Percentiles rank a stretch among this genome's conserved stretches.
phyloP scores from a whole-genome alignment of 148 eudicot species.

The Camellia japonica region DNA sequence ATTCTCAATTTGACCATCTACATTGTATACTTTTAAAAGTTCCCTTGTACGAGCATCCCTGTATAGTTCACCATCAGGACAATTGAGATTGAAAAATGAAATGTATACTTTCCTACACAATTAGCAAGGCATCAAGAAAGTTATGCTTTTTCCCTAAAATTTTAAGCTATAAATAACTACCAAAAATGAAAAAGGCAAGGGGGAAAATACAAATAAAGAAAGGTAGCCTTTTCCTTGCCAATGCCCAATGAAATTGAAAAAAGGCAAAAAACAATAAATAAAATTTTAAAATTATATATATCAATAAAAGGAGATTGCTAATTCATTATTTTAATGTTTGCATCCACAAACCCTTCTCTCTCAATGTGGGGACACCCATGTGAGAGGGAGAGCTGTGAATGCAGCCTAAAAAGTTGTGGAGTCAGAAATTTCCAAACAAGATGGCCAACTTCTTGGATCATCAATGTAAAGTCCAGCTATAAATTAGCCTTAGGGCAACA shows the following conservation, averaged over 20 bases:
- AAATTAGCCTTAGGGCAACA: not conserved
- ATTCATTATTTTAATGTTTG: not conserved
- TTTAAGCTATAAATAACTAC: not conserved
- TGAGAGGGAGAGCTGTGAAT: not conserved
- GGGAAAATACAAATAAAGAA: not conserved
- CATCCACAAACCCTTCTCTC: not conserved
- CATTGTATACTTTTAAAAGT: conserved; percentile 77
- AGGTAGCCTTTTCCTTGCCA: not conserved
- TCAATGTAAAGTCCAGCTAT: not conserved
- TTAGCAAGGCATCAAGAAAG: not conserved
- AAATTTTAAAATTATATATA: not conserved
- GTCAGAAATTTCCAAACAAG: not conserved
- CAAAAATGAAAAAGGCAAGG: not conserved
- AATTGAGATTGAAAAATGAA: conserved; percentile 10
- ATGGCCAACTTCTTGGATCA: not conserved
- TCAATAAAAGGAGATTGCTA: not conserved
- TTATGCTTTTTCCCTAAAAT: not conserved
- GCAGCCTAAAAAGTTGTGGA: conserved; percentile 5
- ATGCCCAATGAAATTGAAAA: not conserved
- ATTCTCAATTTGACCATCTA: conserved; percentile 88
- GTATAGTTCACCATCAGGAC: conserved; percentile 15
- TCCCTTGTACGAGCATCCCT: conserved; percentile 99
- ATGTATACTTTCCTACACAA: not conserved
- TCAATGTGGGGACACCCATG: not conserved
- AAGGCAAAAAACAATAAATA: not conserved